Base-by-base conservation (phyloP, 306 rosid species). In the Nissolia schottii region DNA sequence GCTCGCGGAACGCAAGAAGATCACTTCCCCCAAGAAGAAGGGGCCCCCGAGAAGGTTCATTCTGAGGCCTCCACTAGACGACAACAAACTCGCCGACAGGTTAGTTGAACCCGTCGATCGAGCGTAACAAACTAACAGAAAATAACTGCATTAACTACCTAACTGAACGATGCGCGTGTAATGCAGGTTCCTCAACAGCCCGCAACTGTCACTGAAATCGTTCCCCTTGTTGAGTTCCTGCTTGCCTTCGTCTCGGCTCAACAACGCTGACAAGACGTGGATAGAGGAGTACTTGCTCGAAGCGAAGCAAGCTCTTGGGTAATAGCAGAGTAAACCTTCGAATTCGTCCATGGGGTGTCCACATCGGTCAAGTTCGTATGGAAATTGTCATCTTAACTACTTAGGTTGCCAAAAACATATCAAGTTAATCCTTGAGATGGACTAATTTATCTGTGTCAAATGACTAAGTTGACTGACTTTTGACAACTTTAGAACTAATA, bases 291-390 rank as follows among this genome's bases (percentile, higher is more conserved):
- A 91, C 82, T 69, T 94, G 71, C 90, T 94, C 0, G 99, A 94
- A 64, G 97, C 91, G 40, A 94, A 91, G 67, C 99, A 94, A 60
- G 99, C 99, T 45, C 85, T 94, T 0, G 99, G 99, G 38, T n/a
- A n/a, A n/a, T n/a, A n/a, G n/a, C n/a, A n/a, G n/a, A n/a, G n/a
- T n/a, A n/a, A n/a, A n/a, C n/a, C n/a, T n/a, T n/a, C n/a, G n/a
- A n/a, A n/a, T n/a, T n/a, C n/a, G n/a, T n/a, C n/a, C n/a, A n/a
- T n/a, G n/a, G n/a, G n/a, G n/a, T n/a, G n/a, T n/a, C n/a, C n/a
- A n/a, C n/a, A n/a, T n/a, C n/a, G n/a, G n/a, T n/a, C n/a, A n/a
- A n/a, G n/a, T n/a, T n/a, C n/a, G n/a, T n/a, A n/a, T n/a, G n/a
- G n/a, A n/a, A n/a, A n/a, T n/a, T n/a, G n/a, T n/a, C n/a, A n/a